These are phyloP conservation scores for Naematelia aurantialba DNA, from an alignment of 768 basidiomycete genomes.

Conservation along the genomic window DNA sequence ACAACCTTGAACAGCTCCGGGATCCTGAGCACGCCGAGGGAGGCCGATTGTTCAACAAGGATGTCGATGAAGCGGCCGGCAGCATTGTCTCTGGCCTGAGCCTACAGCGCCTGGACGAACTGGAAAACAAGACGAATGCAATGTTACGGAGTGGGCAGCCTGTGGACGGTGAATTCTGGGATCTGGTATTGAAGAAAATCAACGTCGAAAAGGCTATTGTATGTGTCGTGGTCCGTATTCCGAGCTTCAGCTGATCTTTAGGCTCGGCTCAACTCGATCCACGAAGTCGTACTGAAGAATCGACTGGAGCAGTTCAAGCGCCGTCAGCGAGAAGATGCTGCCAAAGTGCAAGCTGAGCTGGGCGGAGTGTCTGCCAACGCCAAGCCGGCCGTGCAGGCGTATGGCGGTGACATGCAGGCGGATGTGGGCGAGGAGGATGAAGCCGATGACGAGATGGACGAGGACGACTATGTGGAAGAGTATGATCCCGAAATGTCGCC, in stretches of 20 bases:
- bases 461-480: slow-evolving; percentile 56
- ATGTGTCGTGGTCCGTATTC: slow-evolving; percentile 6
- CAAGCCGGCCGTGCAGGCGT: slow-evolving; percentile 4
- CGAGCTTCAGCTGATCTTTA: slow-evolving; percentile 43
- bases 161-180: slow-evolving; percentile 97
- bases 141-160: slow-evolving; percentile 91
- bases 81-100: slow-evolving; percentile 77
- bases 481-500: slow-evolving; percentile 88
- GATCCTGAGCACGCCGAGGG: slow-evolving; percentile 47
- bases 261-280: slow-evolving; percentile 86
- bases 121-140: slow-evolving; percentile 80
- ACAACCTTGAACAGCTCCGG: slow-evolving; percentile 73
- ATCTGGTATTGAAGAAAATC: slow-evolving; percentile 80
- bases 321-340: slow-evolving; percentile 89
- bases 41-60: slow-evolving; percentile 49
- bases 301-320: slow-evolving; percentile 93
- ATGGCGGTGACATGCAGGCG: slow-evolving; percentile 23
- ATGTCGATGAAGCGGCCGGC: slow-evolving; percentile 81
- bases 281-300: slow-evolving; percentile 95
- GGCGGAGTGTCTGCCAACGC: slow-evolving; percentile 57
- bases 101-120: slow-evolving; percentile 71
- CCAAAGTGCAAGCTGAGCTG: slow-evolving; percentile 84
- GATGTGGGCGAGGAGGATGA: slow-evolving; percentile 47
- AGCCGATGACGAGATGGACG: slow-evolving; percentile 56
- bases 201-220: slow-evolving; percentile 98